Evolutionary conservation across 208 protist genomes (phyloP).

Genomic region (Kentomonas sorsogonicus): DNA sequence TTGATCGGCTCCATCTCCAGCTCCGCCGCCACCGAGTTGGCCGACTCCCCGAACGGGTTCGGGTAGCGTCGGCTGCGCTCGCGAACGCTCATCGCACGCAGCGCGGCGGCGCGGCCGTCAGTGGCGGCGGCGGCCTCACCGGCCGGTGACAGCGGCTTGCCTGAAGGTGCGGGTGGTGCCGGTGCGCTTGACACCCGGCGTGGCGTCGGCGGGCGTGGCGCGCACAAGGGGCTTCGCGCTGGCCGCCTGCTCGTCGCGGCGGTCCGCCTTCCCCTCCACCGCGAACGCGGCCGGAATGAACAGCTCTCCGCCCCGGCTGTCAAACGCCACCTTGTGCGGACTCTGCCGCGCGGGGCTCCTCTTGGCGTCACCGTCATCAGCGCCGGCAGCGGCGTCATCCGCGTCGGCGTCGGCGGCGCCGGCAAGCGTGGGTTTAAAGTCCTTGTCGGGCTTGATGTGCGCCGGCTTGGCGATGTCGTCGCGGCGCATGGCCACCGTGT

Average conservation of each 20-base stretch:
- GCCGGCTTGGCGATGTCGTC: conserved; percentile 50
- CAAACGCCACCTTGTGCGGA: no score
- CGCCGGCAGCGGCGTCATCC: conserved; percentile 3
- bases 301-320: conserved; percentile 14
- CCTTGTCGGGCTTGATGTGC: background rate
- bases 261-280: conserved; percentile 50
- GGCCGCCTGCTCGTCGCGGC: conserved; percentile 30
- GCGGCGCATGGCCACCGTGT: conserved; percentile 35
- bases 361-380: no score
- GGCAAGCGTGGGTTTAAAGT: no score
- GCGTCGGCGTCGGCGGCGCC: background rate
- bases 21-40: conserved; percentile 56
- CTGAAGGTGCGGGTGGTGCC: background rate
- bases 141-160: background rate
- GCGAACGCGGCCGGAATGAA: conserved; percentile 43
- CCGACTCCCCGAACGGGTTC: conserved; percentile 77
- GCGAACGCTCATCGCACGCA: conserved; percentile 47
- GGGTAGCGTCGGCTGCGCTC: conserved; percentile 71
- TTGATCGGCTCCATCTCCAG: conserved; percentile 73
- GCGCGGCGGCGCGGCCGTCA: conserved; percentile 6
- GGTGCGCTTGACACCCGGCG: conserved; percentile 57
- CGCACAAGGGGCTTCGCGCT: conserved; percentile 21
- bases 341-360: no score
- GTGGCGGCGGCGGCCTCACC: background rate
- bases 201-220: conserved; percentile 68